Conservation (phyloP, 1,284 basidiomycete genomes). For the Butyriboletus appendiculatus region DNA sequence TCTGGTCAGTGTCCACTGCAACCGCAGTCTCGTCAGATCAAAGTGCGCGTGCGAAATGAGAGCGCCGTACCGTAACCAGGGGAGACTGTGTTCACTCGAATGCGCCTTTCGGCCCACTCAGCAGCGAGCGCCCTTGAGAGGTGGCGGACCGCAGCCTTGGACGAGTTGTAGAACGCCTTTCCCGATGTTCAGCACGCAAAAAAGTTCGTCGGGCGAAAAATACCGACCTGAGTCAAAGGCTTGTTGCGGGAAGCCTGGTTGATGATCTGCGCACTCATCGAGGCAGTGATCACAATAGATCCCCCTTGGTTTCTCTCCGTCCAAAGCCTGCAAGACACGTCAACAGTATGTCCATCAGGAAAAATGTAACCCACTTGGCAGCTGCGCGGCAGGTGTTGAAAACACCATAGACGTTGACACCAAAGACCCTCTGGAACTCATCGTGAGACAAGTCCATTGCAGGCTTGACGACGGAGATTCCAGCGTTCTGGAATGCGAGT, state of each 20-base stretch:
- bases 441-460: constrained; percentile 46
- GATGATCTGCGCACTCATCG: constrained; percentile 52
- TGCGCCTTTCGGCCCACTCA: constrained; percentile 55
- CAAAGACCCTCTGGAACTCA: constrained; percentile 44
- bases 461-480: constrained; percentile 49
- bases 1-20: constrained; percentile 41
- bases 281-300: constrained; percentile 49
- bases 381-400: constrained; percentile 46
- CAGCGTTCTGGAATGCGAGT: constrained; percentile 40
- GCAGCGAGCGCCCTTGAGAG: constrained; percentile 58
- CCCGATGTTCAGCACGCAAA: accelerated
- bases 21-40: constrained; percentile 5
- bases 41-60: neutral
- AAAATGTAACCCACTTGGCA: constrained; percentile 32
- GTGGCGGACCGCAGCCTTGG: constrained; percentile 59
- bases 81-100: constrained; percentile 62
- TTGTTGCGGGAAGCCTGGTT: constrained; percentile 39
- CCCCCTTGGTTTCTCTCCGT: neutral
- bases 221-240: constrained; percentile 40
- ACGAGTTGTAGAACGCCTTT: constrained; percentile 61
- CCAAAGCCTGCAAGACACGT: constrained; percentile 16
- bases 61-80: constrained; percentile 53
- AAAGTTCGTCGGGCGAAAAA: neutral
- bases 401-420: constrained; percentile 43
- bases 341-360: accelerated